A percentile compares a stretch with the other conserved stretches of the same genome.
Conservation (phyloP, 768 basidiomycete species). For the Phanerochaete carnosa region DNA sequence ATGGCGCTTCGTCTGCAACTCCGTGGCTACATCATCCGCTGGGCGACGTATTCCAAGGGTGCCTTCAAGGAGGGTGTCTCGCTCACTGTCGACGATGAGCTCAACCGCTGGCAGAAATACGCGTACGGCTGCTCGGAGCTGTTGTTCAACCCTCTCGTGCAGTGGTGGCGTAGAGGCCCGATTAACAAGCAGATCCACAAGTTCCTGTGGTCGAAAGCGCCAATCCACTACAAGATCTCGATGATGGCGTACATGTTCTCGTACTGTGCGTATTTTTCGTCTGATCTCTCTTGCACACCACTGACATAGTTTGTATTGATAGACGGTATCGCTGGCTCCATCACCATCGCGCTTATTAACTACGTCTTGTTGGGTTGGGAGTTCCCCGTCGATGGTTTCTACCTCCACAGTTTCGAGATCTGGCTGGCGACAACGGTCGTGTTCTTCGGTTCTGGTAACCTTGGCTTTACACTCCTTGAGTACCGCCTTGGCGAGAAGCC, state of each 20-base stretch:
- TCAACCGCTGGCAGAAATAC: constrained; percentile 92
- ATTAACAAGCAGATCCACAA: constrained; percentile 74
- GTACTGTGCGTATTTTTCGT: constrained; percentile 37
- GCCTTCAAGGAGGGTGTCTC: constrained; percentile 92
- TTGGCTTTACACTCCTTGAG: constrained; percentile 70
- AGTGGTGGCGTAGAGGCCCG: constrained; percentile 80
- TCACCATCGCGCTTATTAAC: constrained; percentile 68
- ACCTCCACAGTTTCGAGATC: constrained; percentile 78
- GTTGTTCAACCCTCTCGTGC: constrained; percentile 77
- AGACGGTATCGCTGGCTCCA: constrained; percentile 61
- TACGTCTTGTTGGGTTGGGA: constrained; percentile 72
- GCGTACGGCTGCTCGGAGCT: constrained; percentile 70
- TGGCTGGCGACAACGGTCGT: constrained; percentile 77
- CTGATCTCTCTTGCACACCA: not conserved
- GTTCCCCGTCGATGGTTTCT: constrained; percentile 71
- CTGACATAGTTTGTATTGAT: not conserved
- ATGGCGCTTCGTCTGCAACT: constrained; percentile 63
- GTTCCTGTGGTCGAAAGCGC: constrained; percentile 68
- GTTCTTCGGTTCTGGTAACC: constrained; percentile 70
- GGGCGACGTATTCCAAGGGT: constrained; percentile 84
- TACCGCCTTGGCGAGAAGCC: constrained; percentile 57
- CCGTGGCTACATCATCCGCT: constrained; percentile 42
- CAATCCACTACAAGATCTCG: constrained; percentile 49
- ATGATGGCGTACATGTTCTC: constrained; percentile 56
- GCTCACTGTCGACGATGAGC: constrained; percentile 84